phyloP scores from a whole-genome alignment of 495 filamentous ascomycete species.

The Aspergillus avenaceus region DNA sequence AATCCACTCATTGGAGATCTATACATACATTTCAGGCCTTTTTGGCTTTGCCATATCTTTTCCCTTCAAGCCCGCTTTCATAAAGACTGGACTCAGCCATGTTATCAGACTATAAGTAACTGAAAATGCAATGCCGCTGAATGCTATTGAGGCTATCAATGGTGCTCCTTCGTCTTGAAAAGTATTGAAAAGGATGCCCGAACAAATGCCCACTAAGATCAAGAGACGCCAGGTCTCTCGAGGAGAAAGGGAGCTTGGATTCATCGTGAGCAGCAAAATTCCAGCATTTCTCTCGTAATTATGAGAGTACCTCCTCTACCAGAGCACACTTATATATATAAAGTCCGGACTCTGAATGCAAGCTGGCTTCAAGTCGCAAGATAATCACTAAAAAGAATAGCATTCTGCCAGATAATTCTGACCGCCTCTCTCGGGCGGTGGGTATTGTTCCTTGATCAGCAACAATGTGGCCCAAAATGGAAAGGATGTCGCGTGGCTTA shows the following conservation, averaged over 20 bases:
- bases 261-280: conserved; percentile 30
- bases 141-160: conserved; percentile 79
- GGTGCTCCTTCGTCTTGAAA: conserved; percentile 85
- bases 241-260: conserved; percentile 49
- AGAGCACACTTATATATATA: conserved; percentile 1
- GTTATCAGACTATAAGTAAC: conserved; percentile 76
- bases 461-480: background rate
- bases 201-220: conserved; percentile 61
- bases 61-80: conserved; percentile 85
- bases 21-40: conserved; percentile 66
- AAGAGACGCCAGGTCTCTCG: conserved; percentile 69
- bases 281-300: conserved; percentile 4
- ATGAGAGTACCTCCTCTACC: background rate
- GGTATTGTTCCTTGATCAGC: conserved; percentile 7
- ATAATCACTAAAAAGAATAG: conserved; percentile 13
- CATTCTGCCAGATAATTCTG: conserved; percentile 24
- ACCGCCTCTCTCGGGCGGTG: conserved; percentile 26
- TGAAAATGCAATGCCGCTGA: conserved; percentile 80
- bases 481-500: conserved; percentile 18
- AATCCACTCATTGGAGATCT: no score
- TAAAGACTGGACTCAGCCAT: conserved; percentile 92
- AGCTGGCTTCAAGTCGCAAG: conserved; percentile 28
- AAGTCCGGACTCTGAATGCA: conserved; percentile 22
- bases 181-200: conserved; percentile 74
- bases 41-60: conserved; percentile 81